Evolutionary conservation across 2,329 filamentous ascomycete genomes (phyloP).

Genomic region (Alternaria conjuncta): DNA sequence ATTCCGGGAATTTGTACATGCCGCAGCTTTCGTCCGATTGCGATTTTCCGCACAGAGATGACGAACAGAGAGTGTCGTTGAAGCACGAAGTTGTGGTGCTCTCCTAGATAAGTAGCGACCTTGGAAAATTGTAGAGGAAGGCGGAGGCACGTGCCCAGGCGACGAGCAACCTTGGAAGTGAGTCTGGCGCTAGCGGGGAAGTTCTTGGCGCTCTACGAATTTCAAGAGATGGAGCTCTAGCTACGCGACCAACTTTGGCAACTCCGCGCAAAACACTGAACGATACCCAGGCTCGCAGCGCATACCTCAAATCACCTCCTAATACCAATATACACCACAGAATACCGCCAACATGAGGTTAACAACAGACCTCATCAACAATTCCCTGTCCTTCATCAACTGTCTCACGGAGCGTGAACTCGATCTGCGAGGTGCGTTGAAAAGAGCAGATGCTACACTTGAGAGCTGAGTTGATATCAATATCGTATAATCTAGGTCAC

Average conservation of each 20-base stretch:
- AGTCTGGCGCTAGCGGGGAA: constrained; percentile 7
- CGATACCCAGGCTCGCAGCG: not conserved
- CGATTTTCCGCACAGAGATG: not conserved
- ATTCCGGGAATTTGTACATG: not conserved
- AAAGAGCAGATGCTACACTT: constrained; percentile 98
- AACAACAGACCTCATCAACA: constrained; percentile 91
- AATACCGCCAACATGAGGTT: constrained; percentile 74
- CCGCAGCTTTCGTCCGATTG: not conserved
- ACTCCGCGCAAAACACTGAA: not conserved
- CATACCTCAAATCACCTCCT: not conserved
- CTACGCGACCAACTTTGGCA: constrained; percentile 5
- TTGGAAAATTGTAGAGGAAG: not conserved
- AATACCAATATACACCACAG: not conserved
- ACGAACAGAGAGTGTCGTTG: not conserved
- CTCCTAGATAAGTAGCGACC: not conserved
- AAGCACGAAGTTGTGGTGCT: not conserved
- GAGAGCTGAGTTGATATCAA: constrained; percentile 85
- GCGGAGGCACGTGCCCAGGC: not conserved
- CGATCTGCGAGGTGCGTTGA: constrained; percentile 98
- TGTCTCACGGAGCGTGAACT: constrained; percentile 98
- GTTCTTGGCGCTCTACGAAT: constrained; percentile 13
- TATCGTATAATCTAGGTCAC: constrained; percentile 76
- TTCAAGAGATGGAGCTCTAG: constrained; percentile 10
- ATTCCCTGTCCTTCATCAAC: constrained; percentile 97
- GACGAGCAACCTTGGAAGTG: not conserved